Evolutionary conservation across 495 filamentous ascomycete genomes (phyloP).

Genomic region (Neurospora intermedia): DNA sequence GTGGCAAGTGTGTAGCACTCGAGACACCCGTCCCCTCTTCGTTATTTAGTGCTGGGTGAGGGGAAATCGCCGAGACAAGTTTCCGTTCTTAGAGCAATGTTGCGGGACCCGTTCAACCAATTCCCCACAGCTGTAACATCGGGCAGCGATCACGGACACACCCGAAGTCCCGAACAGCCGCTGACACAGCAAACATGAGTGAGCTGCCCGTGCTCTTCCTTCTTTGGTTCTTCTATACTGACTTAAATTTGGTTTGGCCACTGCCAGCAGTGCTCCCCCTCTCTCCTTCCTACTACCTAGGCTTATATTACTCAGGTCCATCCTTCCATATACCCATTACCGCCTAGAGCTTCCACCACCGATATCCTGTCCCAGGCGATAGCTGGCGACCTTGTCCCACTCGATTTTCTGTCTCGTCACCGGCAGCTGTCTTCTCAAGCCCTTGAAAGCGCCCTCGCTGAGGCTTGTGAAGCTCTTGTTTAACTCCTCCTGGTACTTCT

Average conservation of each 20-base stretch:
- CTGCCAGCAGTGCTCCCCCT: background rate
- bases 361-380: conserved; percentile 69
- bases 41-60: background rate
- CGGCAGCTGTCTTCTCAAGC: conserved; percentile 80
- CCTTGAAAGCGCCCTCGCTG: conserved; percentile 92
- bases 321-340: conserved; percentile 11
- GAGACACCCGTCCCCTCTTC: background rate
- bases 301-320: background rate
- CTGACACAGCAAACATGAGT: background rate
- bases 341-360: conserved; percentile 42
- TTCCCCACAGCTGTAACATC: background rate
- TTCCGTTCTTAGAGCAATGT: background rate
- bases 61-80: background rate
- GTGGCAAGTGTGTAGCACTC: background rate
- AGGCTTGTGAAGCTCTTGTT: conserved; percentile 80
- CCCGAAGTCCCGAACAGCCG: background rate
- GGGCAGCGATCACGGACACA: background rate
- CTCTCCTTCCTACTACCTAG: background rate
- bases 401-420: conserved; percentile 98
- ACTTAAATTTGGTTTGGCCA: background rate
- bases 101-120: background rate
- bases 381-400: conserved; percentile 98
- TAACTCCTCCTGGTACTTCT: conserved; percentile 90
- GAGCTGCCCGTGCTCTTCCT: background rate
- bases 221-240: background rate